Evolutionary conservation across 345 rosid species (phyloP).

Genomic region (Citrus inodora): DNA sequence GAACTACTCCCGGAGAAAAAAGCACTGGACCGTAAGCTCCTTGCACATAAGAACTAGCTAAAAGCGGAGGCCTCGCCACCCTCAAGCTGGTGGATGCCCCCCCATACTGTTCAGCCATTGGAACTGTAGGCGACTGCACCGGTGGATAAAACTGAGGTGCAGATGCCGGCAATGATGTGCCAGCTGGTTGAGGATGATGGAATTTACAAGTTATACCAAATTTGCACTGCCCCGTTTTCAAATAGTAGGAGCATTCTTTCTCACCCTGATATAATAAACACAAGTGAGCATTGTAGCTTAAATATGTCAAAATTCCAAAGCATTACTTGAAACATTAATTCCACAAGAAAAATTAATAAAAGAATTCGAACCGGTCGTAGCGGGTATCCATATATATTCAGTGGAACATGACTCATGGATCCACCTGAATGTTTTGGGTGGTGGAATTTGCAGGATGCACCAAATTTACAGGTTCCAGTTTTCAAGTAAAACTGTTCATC

Average conservation of each 20-base stretch:
- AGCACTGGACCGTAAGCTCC: conserved; percentile 78
- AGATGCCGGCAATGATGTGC: conserved; percentile 49
- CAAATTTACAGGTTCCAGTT: conserved; percentile 90
- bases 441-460: conserved; percentile 96
- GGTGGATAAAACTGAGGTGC: conserved; percentile 71
- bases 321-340: not conserved
- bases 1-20: conserved; percentile 67
- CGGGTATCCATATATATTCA: conserved; percentile 76
- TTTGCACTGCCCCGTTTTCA: conserved; percentile 94
- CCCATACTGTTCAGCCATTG: conserved; percentile 68
- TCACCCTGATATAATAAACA: conserved; percentile 61
- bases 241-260: conserved; percentile 87
- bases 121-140: conserved; percentile 71
- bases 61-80: conserved; percentile 65
- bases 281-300: conserved; percentile 13
- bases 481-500: conserved; percentile 71
- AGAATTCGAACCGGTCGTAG: conserved; percentile 58
- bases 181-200: conserved; percentile 88
- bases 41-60: conserved; percentile 74
- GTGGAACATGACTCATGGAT: conserved; percentile 55
- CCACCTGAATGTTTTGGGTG: conserved; percentile 84
- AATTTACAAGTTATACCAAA: conserved; percentile 90
- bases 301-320: not conserved
- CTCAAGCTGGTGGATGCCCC: conserved; percentile 52
- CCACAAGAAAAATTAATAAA: not conserved